Base-by-base conservation (phyloP, 2,329 filamentous ascomycete genomes). In the Arthrobotrys entomopaga region DNA sequence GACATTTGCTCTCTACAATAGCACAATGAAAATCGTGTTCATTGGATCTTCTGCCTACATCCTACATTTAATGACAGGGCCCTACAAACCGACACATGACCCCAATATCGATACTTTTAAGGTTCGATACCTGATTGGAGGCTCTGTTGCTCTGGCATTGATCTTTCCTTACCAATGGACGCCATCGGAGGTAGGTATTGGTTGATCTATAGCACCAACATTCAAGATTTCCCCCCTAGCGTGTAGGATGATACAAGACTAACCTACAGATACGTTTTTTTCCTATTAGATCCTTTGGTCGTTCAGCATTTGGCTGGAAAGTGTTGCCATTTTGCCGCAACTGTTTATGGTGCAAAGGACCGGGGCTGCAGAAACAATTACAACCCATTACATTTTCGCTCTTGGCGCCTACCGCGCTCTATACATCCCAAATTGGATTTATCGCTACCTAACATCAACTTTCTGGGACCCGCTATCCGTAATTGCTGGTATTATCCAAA, bases 371-470 rank as follows among this genome's bases (percentile, higher is more conserved):
- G 95, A 99, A 84, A 97, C 95, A n/a, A 99, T 99, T 80, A 99
- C 95, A 11, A 97, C 93, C 0, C 94, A 99, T 83, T 99, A 99
- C 82, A 87, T 99, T 48, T 97, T 97, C 80, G 94, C 96, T 13
- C 86, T 99, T 42, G 95, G 95, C 38, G 85, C 90, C 76, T 99
- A 99, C 84, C 87, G 95, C 67, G 92, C 93, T 2, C 85, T 99
- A 66, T 99, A 99, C 83, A 99, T 99, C 78, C 95, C 95, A 77
- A 99, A 99, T 84, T 99, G 95, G 95, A 89, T 98, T 79, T 98
- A 92, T 83, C 87, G 95, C 65, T 98, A 94, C 83, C 87, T 91
- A 78, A 86, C 87, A 59, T 93, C 97, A 82, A 81, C 83, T 52
- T 90, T 92, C 81, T 90, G 90, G 78, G 93, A 98, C 81, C 91